Evolutionary conservation across 106 monocot genomes (phyloP), one percentile per base, ranked within the genome.

Genomic region (Hemerocallis citrina): DNA sequence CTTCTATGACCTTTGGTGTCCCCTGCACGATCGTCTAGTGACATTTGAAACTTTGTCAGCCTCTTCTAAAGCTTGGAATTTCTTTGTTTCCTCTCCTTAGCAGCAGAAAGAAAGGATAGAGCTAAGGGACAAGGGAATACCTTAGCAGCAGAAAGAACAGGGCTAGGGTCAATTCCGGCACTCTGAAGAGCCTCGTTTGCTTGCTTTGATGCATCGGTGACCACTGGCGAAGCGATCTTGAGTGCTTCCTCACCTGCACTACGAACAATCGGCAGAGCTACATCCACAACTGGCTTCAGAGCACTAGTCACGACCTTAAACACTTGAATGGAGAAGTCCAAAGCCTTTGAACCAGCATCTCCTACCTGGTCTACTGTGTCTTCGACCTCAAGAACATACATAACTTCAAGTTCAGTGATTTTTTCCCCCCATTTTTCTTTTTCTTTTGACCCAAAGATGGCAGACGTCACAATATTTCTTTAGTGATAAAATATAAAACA

Each of bases 131-230:
- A 48, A 35, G 12, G 33, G 61, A 23, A 59, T 59, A 89, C 89
- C 77, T 79, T 77, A 27, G 81, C 78, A 63, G 78, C 82, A 52
- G 83, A 86, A 24, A 76, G 4, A 40, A 95, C 73, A 62, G 91
- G 76, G 43, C 55, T 65, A 33, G 84, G 62, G 70, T 96, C 91
- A 52, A 96, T 67, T 10, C 96, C 96, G 28, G 81, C 84, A 38
- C 68, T 68, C 70, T 84, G 72, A 41, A 91, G 90, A 2, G 87
- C 90, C 30, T 84, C 84, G 20, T 57, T 81, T 0, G 86, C 95
- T 68, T 84, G 86, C 39, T 79, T 86, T 14, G 90, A 77, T 55
- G 79, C 95, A 31, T 77, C 76, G 15, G 76, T 76, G 50, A 96
- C 69, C n/a, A 91, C 60, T 2, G 96, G 90, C 6, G 81, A 74